Evolutionary conservation across 83 land plant genomes (phyloP), one percentile per base, ranked within the genome.

Genomic region (Diphasiastrum complanatum): DNA sequence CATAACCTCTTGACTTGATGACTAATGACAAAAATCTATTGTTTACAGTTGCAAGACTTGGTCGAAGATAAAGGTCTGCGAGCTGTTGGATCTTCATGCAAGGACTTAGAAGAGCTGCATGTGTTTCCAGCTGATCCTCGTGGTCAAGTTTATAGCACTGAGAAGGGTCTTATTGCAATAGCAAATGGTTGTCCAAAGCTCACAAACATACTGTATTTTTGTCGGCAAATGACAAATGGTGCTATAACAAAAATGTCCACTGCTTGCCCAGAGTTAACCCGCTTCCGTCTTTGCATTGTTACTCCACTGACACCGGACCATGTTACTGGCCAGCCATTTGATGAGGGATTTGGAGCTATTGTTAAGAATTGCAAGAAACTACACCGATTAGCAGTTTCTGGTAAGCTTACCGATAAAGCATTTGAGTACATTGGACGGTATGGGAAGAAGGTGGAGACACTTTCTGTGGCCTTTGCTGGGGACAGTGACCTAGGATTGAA

Each of bases 331-430:
- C 55, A 72, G 57, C 82, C 87, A 18, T 37, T 84, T 45, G 87
- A 84, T 72, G 87, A 81, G 60, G 87, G 82, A 30, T 84, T 78
- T 80, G 87, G 87, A 32, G 85, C 87, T 0, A 72, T 86, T 53
- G 88, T 83, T 14, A 65, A 72, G 68, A 33, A 72, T 16, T 86
- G 85, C 69, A 83, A 73, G 51, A 53, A 70, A 37, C 69, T 86
- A 3, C 52, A 59, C 45, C 68, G 88, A 1, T 45, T 86, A 19
- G 74, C 88, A 4, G 33, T 86, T 8, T 81, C 92, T 1, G 88
- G 85, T 29, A 75, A 75, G 0, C 78, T 86, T 4, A 81, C 85
- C 24, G 89, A 86, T 46, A 68, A 70, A 54, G 89, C 74, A n/a
- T 86, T 84, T 70, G 65, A 59, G 36, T 79, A 81, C 57, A 83